These are phyloP conservation scores for Pleurotus djamor DNA, from an alignment of 768 basidiomycete species.

Conservation along the genomic window DNA sequence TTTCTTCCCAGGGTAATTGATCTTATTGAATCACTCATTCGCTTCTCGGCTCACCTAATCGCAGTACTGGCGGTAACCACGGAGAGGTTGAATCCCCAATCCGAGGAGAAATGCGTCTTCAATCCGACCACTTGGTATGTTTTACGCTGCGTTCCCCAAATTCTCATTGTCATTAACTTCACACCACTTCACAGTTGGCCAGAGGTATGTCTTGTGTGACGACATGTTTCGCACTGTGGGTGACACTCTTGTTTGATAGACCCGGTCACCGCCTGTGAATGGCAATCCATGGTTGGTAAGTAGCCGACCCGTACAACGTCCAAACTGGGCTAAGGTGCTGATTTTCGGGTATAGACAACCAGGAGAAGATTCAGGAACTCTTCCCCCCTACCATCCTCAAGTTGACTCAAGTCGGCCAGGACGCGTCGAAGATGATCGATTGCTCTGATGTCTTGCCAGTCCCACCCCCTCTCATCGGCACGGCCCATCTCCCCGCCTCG, in stretches of 20 bases:
- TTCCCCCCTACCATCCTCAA: conserved; percentile 44
- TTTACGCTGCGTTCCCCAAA: not conserved
- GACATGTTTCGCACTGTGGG: not conserved
- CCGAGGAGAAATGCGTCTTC: conserved; percentile 38
- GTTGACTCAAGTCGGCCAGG: conserved; percentile 38
- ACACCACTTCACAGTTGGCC: conserved; percentile 20
- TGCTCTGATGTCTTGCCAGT: conserved; percentile 43
- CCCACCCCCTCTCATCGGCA: conserved; percentile 20
- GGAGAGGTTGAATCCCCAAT: conserved; percentile 25
- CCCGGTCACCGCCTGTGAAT: conserved; percentile 42
- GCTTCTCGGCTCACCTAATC: conserved; percentile 5
- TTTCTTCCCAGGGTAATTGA: conserved; percentile 33
- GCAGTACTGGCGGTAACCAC: conserved; percentile 30
- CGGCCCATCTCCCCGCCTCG: conserved; percentile 29
- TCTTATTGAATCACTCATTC: not conserved
- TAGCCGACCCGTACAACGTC: not conserved
- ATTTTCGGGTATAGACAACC: conserved; percentile 19
- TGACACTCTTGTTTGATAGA: conserved; percentile 18
- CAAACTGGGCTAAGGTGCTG: not conserved
- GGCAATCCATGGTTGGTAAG: conserved; percentile 41
- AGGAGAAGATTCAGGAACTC: conserved; percentile 24
- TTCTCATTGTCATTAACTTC: not conserved
- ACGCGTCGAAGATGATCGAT: conserved; percentile 31
- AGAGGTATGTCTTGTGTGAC: conserved; percentile 12
- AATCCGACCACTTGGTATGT: conserved; percentile 32